Evolutionary conservation across 768 basidiomycete genomes (phyloP).

Genomic region (Galerina sulciceps): DNA sequence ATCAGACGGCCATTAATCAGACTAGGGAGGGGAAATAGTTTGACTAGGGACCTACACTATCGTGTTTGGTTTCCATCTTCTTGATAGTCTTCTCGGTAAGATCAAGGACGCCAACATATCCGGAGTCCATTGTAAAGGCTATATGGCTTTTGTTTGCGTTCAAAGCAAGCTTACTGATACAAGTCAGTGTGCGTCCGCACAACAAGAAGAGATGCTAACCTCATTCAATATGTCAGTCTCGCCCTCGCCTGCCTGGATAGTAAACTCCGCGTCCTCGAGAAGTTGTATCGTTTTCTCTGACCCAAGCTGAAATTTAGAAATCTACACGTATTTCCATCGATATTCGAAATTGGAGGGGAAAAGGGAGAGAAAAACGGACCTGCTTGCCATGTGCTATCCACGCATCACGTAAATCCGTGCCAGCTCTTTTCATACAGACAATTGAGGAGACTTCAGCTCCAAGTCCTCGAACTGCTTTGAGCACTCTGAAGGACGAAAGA

Average conservation of each 20-base stretch:
- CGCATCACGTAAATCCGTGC: conserved; percentile 47
- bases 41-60: conserved; percentile 51
- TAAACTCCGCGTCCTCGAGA: conserved; percentile 48
- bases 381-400: conserved; percentile 72
- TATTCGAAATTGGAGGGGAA: not conserved
- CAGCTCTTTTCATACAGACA: conserved; percentile 44
- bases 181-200: conserved; percentile 25
- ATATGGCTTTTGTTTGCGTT: conserved; percentile 58
- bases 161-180: conserved; percentile 63
- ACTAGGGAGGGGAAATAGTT: not conserved
- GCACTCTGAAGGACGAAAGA: conserved; percentile 59
- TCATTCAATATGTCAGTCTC: conserved; percentile 71
- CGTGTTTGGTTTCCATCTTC: conserved; percentile 66
- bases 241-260: conserved; percentile 50
- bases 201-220: conserved; percentile 41
- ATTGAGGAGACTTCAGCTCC: conserved; percentile 68
- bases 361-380: conserved; percentile 37
- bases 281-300: conserved; percentile 57
- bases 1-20: conserved; percentile 1
- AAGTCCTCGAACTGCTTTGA: conserved; percentile 64
- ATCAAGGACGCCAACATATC: conserved; percentile 69
- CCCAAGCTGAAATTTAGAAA: conserved; percentile 51
- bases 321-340: conserved; percentile 20
- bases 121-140: conserved; percentile 75
- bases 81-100: conserved; percentile 49